A percentile compares a stretch with the other conserved stretches of the same genome.
phyloP scores from a whole-genome alignment of 164 flowering plant genomes.

The Vitis cinerea region DNA sequence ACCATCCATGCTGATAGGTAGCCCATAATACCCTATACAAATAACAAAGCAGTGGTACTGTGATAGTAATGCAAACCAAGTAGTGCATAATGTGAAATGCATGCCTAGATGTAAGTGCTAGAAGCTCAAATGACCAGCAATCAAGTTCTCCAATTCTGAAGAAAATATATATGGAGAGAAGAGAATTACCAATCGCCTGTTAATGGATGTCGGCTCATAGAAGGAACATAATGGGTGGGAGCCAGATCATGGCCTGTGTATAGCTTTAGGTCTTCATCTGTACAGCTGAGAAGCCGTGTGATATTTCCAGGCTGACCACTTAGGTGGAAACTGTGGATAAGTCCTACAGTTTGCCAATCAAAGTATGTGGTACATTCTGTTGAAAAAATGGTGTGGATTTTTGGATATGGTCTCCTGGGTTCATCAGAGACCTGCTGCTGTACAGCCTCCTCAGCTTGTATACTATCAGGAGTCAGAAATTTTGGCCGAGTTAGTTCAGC shows the following conservation, averaged over 20 bases:
- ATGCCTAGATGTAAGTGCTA: neutral
- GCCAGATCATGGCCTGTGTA: conserved; percentile 89
- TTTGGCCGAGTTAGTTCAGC: conserved; percentile 75
- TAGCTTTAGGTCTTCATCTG: conserved; percentile 71
- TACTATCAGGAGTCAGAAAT: conserved; percentile 32
- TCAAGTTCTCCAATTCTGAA: neutral
- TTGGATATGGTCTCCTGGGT: conserved; percentile 45
- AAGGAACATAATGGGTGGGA: conserved; percentile 98
- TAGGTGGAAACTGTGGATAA: conserved; percentile 82
- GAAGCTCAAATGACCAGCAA: neutral
- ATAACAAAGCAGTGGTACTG: neutral
- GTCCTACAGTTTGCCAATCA: conserved; percentile 99
- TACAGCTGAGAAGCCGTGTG: conserved; percentile 94
- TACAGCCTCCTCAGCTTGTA: conserved; percentile 27
- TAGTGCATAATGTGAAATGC: neutral
- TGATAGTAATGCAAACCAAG: neutral
- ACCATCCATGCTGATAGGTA: no score
- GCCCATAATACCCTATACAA: no score
- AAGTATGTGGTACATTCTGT: conserved; percentile 88
- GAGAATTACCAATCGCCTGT: conserved; percentile 87
- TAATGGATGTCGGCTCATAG: conserved; percentile 92
- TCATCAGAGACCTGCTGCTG: conserved; percentile 31
- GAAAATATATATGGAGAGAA: conserved; percentile 7
- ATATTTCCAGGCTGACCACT: conserved; percentile 98
- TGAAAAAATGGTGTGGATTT: conserved; percentile 93